Evolutionary conservation across 305 asterid genomes (phyloP).

Genomic region (Plantago coronopus): DNA sequence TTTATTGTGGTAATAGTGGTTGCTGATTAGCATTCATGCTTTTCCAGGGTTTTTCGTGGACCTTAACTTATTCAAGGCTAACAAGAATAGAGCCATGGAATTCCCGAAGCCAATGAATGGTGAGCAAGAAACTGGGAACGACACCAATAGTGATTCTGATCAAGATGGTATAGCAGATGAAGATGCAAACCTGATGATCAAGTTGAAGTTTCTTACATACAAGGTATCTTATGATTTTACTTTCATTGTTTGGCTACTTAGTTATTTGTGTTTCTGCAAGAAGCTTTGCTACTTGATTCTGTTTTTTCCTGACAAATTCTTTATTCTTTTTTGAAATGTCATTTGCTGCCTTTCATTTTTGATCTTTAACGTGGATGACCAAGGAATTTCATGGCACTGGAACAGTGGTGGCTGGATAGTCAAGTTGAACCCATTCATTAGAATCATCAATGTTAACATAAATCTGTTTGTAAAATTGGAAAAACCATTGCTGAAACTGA

Average conservation of each 20-base stretch:
- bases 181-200: conserved; percentile 98
- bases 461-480: not conserved
- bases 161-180: conserved; percentile 79
- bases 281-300: not conserved
- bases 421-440: no score
- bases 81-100: conserved; percentile 46
- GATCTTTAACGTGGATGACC: not conserved
- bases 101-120: conserved; percentile 33
- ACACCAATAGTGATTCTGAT: conserved; percentile 30
- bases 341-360: not conserved
- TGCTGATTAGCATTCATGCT: conserved; percentile 18
- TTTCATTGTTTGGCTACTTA: conserved; percentile 8
- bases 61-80: conserved; percentile 74
- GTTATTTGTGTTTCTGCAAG: not conserved
- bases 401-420: not conserved
- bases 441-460: not conserved
- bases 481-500: not conserved
- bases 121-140: conserved; percentile 30
- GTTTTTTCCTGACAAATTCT: not conserved
- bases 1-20: no score
- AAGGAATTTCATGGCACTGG: not conserved
- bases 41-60: conserved; percentile 86
- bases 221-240: conserved; percentile 53
- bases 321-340: conserved; percentile 17
- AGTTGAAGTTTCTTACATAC: conserved; percentile 90